Base-by-base conservation (phyloP, 805 yeast species). In the Saccharomyces eubayanus region DNA sequence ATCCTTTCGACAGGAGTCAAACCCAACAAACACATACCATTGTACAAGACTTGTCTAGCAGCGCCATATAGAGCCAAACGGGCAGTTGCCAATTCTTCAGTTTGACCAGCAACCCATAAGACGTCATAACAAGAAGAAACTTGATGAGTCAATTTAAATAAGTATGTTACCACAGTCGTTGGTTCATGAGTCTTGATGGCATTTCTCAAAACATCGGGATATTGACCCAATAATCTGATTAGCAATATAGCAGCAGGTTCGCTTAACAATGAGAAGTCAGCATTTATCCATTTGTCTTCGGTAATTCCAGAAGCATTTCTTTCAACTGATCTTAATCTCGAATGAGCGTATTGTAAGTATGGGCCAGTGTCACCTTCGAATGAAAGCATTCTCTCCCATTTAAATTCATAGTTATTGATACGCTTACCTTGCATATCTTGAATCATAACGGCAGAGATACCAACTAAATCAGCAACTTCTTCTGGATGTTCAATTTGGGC, bases 341-440 rank as follows among this genome's bases (percentile, higher is more conserved):
- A 89, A 74, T 92, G 99, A 40, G 99, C 97, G 68, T 92, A 92
- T 74, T 92, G 99, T 70, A 92, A 79, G 74, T 94, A 92, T 57
- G 99, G 98, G 68, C 99, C 99, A 54, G 99, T 92, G 74, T 92
- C 99, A 73, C 99, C 99, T 77, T 92, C 99, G 61, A 94, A 91
- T 2, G 97, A 89, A 47, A 87, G 80, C 97, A 92, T 92, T 77
- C 99, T 87, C 65, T 87, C 89, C 99, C 98, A 94, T 72, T 89
- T 87, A 76, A 92, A 92, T 64, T 84, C 88, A 76, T 92, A 92
- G 77, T 94, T 91, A 77, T 91, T 90, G 72, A 91, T 81, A 72
- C 99, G 85, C 77, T 92, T 92, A 56, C 96, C 84, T 74, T 89
- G 95, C 97, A 94, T 90, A 73, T 92, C 99, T 78, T 92, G 99